Base-by-base conservation (phyloP, 2,329 filamentous ascomycete genomes). In the Scedosporium minutisporum region DNA sequence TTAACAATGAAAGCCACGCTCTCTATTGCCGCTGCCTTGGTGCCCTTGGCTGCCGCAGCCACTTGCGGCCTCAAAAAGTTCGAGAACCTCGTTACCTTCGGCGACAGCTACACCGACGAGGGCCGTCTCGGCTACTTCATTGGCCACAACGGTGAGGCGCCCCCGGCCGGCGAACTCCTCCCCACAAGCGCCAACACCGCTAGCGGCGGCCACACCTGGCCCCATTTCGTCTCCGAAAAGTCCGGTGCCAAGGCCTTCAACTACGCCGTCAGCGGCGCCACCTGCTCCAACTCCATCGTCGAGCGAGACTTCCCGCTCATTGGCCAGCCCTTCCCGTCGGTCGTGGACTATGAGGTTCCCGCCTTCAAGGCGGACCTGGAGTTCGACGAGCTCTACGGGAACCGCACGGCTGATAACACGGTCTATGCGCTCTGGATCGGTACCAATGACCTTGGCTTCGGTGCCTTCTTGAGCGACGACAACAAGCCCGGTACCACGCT, bases 391-490 rank as follows among this genome's bases (percentile, higher is more conserved):
- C 71, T 82, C 4, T 82, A 79, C 65, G 71, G 73, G 0, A 68
- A 77, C 65, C 73, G 79, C 57, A 78, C 77, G 2, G 67, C 80
- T 1, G 74, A 82, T 33, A 85, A 86, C 65, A 90, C 88, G 0
- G 85, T 90, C 2, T 93, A 91, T 69, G 80, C 85, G 1, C 81
- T 93, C 60, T 93, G 88, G 88, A 91, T 93, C 68, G 90, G 90
- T 3, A 92, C 89, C 25, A 93, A 93, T 70, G 90, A 95, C 69
- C 76, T 93, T 9, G 89, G 89, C 23, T 79, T 77, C 63, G 73
- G 79, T 60, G 87, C 82, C 7, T 88, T 92, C 69, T 71, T 93
- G 38, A 84, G 81, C 4, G 87, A 91, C 69, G 79, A 78, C 25
- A 86, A 91, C 70, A 72, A 80, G 4, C 67, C 75, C 0, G 82